These are phyloP conservation scores for Microcyclospora pomicola DNA, from an alignment of 2,329 filamentous ascomycete species.

Conservation along the genomic window DNA sequence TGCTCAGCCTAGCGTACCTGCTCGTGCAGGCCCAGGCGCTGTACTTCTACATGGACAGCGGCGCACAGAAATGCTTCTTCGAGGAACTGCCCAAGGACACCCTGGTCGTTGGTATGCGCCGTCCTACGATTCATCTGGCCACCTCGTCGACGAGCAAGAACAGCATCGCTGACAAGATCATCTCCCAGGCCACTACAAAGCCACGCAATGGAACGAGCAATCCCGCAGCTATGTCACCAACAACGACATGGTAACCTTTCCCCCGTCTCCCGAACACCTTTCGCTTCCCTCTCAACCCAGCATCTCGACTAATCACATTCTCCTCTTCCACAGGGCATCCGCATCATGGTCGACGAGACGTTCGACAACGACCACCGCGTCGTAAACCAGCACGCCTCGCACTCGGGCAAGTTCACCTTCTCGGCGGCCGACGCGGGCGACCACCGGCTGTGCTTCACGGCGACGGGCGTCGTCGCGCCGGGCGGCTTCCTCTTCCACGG, in stretches of 20 bases:
- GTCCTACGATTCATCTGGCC: not conserved
- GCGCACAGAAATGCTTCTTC: slow-evolving; percentile 85
- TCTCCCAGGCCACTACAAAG: slow-evolving; percentile 59
- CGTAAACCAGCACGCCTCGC: slow-evolving; percentile 66
- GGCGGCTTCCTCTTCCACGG: slow-evolving; percentile 55
- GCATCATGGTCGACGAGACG: slow-evolving; percentile 88
- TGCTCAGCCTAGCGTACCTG: slow-evolving; percentile 22
- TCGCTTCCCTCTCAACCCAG: not conserved
- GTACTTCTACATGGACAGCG: slow-evolving; percentile 90
- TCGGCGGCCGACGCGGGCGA: slow-evolving; percentile 87
- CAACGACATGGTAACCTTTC: slow-evolving; percentile 35
- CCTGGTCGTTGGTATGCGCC: slow-evolving; percentile 62
- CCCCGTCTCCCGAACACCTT: not conserved
- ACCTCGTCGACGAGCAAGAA: not conserved
- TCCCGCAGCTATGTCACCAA: slow-evolving; percentile 56
- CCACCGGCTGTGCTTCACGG: slow-evolving; percentile 89
- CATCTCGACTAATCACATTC: slow-evolving; percentile 3
- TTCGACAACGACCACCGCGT: slow-evolving; percentile 98
- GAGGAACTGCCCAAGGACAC: slow-evolving; percentile 97
- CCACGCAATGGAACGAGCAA: slow-evolving; percentile 68
- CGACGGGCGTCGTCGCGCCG: slow-evolving; percentile 56
- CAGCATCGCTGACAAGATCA: not conserved
- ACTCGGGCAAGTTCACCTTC: slow-evolving; percentile 83
- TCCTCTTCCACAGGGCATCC: slow-evolving; percentile 42
- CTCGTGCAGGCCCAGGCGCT: slow-evolving; percentile 60